phyloP scores from a whole-genome alignment of 495 filamentous ascomycete genomes.

The Chaetomium tenue region DNA sequence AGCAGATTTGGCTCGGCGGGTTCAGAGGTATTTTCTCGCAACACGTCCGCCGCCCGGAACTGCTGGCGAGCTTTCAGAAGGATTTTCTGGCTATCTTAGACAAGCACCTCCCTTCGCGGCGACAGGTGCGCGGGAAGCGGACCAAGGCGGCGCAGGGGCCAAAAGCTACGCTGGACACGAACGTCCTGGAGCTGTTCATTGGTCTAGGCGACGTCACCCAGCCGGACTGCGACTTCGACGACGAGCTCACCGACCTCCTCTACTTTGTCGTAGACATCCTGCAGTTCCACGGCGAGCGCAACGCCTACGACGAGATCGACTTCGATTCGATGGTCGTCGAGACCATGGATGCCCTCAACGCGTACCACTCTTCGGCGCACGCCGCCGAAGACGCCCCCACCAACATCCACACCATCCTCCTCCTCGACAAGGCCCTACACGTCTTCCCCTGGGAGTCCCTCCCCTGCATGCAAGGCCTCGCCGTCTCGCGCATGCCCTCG shows the following conservation, averaged over 20 bases:
- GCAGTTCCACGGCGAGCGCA: slow-evolving; percentile 93
- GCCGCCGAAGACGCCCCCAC: slow-evolving; percentile 27
- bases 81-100: slow-evolving; percentile 80
- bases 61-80: slow-evolving; percentile 69
- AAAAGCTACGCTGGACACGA: slow-evolving; percentile 64
- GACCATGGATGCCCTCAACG: slow-evolving; percentile 71
- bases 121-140: slow-evolving; percentile 50
- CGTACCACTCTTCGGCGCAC: slow-evolving; percentile 64
- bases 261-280: slow-evolving; percentile 96
- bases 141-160: slow-evolving; percentile 34
- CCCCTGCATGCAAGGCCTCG: slow-evolving; percentile 74
- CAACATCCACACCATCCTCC: slow-evolving; percentile 75
- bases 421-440: slow-evolving; percentile 90
- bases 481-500: slow-evolving; percentile 81
- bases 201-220: slow-evolving; percentile 71
- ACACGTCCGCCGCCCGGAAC: slow-evolving; percentile 55
- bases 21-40: slow-evolving; percentile 89
- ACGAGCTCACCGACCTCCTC: slow-evolving; percentile 80
- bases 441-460: slow-evolving; percentile 94
- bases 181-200: slow-evolving; percentile 83
- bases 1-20: slow-evolving; percentile 90
- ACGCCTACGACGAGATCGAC: slow-evolving; percentile 97
- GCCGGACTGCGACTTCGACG: slow-evolving; percentile 70
- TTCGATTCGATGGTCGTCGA: slow-evolving; percentile 88
- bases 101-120: slow-evolving; percentile 86